Percentiles rank a stretch among this genome's conserved stretches.
Evolutionary conservation across 108 stramenopile species (phyloP).

Genomic region (Skeletonema menzelii): DNA sequence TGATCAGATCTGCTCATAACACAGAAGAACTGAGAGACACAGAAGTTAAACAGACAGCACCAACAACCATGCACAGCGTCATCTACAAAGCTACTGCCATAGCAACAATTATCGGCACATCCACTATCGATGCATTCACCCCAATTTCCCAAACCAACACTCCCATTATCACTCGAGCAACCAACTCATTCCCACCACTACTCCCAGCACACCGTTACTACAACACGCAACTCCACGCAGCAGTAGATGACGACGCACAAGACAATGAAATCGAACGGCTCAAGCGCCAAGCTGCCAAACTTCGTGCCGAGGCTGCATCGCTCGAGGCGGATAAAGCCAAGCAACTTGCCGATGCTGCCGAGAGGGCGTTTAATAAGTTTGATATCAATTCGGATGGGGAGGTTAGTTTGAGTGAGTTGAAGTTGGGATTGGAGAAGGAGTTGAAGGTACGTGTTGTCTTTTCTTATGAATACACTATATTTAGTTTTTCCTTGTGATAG

Average conservation of each 20-base stretch:
- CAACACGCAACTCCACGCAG: background rate
- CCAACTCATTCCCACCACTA: background rate
- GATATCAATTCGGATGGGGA: constrained; percentile 83
- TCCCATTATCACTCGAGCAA: background rate
- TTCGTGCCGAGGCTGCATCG: constrained; percentile 79
- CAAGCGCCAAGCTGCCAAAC: constrained; percentile 69
- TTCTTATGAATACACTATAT: background rate
- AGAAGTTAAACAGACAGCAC: no score
- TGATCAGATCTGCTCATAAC: no score
- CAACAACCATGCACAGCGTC: background rate
- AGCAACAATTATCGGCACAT: background rate
- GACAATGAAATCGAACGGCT: constrained; percentile 84
- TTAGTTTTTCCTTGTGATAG: no score
- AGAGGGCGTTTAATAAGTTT: constrained; percentile 73
- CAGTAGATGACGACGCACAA: constrained; percentile 12
- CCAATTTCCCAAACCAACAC: background rate
- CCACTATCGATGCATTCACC: background rate
- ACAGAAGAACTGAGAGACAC: no score
- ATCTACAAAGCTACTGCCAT: background rate
- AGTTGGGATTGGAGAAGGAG: constrained; percentile 71
- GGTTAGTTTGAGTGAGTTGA: constrained; percentile 70
- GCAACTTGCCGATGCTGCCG: constrained; percentile 69
- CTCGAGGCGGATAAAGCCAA: constrained; percentile 78
- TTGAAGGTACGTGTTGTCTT: constrained; percentile 52
- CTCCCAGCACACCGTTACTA: background rate